Evolutionary conservation across 208 protist species (phyloP).

Genomic region (Crithidia sp.): DNA sequence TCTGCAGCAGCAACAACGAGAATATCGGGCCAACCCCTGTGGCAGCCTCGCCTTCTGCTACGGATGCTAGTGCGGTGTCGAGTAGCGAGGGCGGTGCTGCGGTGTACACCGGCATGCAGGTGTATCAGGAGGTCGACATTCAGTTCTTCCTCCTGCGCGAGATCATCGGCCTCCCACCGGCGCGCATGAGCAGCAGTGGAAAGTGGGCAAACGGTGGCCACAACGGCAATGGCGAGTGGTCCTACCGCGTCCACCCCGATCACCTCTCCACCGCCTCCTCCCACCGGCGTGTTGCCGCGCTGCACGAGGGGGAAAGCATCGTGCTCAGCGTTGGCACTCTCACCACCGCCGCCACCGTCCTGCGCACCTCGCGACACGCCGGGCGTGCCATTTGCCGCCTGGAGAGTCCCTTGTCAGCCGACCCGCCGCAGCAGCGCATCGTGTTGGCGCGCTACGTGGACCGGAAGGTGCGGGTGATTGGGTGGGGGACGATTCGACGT

Average conservation of each 20-base stretch:
- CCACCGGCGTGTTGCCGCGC: slow-evolving; percentile 86
- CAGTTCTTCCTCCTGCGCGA: slow-evolving; percentile 97
- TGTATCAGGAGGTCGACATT: slow-evolving; percentile 98
- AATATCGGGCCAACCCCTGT: too few species aligned
- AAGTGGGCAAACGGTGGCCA: not conserved
- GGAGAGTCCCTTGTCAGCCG: slow-evolving; percentile 95
- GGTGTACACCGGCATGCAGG: slow-evolving; percentile 49
- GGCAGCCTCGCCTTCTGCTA: too few species aligned
- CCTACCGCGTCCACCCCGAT: slow-evolving; percentile 21
- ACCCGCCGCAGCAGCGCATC: slow-evolving; percentile 96
- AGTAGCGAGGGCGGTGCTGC: not conserved
- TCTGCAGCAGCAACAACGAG: too few species aligned
- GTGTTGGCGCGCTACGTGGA: slow-evolving; percentile 97
- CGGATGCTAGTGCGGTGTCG: too few species aligned
- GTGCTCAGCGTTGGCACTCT: slow-evolving; percentile 99
- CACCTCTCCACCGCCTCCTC: not conserved
- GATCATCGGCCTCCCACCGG: slow-evolving; percentile 86
- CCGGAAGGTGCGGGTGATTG: slow-evolving; percentile 97
- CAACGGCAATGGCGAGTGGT: not conserved
- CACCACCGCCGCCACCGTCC: slow-evolving; percentile 96
- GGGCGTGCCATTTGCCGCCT: slow-evolving; percentile 97
- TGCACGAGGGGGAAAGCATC: slow-evolving; percentile 95
- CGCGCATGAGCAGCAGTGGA: not conserved
- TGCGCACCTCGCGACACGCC: slow-evolving; percentile 86
- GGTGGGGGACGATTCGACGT: slow-evolving; percentile 91